Evolutionary conservation across 2,329 filamentous ascomycete genomes (phyloP).

Genomic region (Dothistroma pini): DNA sequence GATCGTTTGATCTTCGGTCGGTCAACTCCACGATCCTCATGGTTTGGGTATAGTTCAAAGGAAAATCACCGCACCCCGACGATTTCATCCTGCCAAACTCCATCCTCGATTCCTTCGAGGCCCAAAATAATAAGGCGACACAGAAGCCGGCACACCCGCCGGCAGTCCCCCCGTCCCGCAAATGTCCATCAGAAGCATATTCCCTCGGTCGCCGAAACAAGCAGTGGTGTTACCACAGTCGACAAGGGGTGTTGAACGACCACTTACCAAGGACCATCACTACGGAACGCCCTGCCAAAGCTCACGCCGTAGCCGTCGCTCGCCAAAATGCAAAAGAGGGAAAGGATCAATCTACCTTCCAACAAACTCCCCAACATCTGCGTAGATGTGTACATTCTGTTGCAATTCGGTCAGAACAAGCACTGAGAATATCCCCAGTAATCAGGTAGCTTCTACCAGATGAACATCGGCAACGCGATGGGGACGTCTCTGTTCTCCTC

Average conservation of each 20-base stretch:
- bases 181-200: background rate
- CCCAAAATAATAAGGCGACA: constrained; percentile 3
- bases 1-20: background rate
- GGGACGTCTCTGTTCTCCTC: constrained; percentile 1
- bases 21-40: background rate
- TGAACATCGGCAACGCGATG: constrained; percentile 1
- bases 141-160: background rate
- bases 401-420: constrained; percentile 1
- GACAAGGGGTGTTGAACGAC: background rate
- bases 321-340: background rate
- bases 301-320: constrained; percentile 3
- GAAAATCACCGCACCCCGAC: no score
- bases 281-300: constrained; percentile 6
- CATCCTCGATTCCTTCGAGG: background rate
- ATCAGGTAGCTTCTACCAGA: background rate
- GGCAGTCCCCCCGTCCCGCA: background rate
- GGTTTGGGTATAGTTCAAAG: background rate
- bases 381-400: constrained; percentile 7
- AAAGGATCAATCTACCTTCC: constrained; percentile 8
- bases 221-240: background rate
- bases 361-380: constrained; percentile 10
- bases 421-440: background rate
- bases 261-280: constrained; percentile 8
- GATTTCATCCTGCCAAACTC: background rate
- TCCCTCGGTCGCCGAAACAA: background rate